Evolutionary conservation across 2,329 filamentous ascomycete species (phyloP).

Genomic region (Penicillium sp.): DNA sequence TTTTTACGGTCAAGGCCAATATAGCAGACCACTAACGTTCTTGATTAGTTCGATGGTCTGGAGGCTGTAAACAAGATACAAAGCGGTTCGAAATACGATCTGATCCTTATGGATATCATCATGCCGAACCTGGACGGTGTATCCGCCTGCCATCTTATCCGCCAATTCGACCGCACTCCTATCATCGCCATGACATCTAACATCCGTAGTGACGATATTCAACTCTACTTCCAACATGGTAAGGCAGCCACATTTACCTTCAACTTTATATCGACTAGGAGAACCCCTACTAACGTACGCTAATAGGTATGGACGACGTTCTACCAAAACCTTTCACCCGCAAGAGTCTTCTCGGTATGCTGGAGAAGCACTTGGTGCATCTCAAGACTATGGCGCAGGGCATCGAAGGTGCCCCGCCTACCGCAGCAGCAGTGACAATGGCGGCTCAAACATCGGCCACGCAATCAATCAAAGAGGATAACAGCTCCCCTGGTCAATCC

Average conservation of each 20-base stretch:
- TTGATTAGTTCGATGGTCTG: conserved; percentile 74
- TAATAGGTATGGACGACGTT: conserved; percentile 92
- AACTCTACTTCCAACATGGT: conserved; percentile 97
- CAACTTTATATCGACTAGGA: not conserved
- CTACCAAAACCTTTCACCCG: conserved; percentile 96
- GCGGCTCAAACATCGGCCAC: conserved; percentile 57
- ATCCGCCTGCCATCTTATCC: conserved; percentile 90
- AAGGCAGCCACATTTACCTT: conserved; percentile 46
- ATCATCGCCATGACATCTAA: conserved; percentile 99
- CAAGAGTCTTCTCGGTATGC: conserved; percentile 79
- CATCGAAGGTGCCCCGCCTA: conserved; percentile 56
- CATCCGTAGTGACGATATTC: conserved; percentile 93
- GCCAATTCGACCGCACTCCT: conserved; percentile 81
- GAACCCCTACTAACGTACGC: conserved; percentile 31
- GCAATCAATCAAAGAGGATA: conserved; percentile 67
- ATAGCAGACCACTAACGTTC: conserved; percentile 16
- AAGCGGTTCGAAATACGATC: conserved; percentile 66
- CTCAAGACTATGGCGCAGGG: conserved; percentile 72
- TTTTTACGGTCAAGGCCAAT: not conserved
- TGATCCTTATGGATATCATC: conserved; percentile 91
- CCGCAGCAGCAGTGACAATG: conserved; percentile 51
- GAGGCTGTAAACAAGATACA: conserved; percentile 90
- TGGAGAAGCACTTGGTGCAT: conserved; percentile 87
- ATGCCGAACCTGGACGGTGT: conserved; percentile 97
- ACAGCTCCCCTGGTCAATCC: conserved; percentile 67